Evolutionary conservation across 768 basidiomycete genomes (phyloP).

Genomic region (Tricholoma sp.): DNA sequence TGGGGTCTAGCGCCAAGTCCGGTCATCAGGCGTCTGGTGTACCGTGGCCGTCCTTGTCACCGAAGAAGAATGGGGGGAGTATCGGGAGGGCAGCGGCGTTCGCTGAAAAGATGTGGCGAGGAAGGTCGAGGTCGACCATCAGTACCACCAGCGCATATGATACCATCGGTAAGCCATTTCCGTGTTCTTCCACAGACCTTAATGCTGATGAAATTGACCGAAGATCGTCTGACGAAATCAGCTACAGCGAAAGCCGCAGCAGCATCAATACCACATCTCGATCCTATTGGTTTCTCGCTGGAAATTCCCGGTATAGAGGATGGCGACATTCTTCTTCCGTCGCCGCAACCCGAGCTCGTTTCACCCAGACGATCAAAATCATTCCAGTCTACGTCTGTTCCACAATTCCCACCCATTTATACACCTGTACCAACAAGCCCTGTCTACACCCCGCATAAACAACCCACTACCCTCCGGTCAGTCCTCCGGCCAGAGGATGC

Average conservation of each 20-base stretch:
- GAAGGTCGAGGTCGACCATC: constrained; percentile 47
- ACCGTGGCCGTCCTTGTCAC: constrained; percentile 44
- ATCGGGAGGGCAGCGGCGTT: constrained; percentile 51
- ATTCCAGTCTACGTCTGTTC: constrained; percentile 12
- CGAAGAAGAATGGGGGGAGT: constrained; percentile 44
- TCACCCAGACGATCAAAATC: constrained; percentile 17
- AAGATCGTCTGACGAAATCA: constrained; percentile 16
- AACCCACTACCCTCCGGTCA: constrained; percentile 6
- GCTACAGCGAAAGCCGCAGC: constrained; percentile 13
- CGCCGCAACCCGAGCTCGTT: constrained; percentile 14
- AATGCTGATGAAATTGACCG: background rate
- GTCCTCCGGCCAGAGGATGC: constrained; percentile 3
- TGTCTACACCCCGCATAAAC: constrained; percentile 10
- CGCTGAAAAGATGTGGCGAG: constrained; percentile 55
- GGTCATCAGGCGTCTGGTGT: constrained; percentile 29
- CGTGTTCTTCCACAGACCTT: background rate
- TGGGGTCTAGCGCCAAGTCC: constrained; percentile 27
- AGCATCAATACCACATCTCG: constrained; percentile 18
- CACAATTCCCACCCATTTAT: constrained; percentile 14
- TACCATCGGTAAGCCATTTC: constrained; percentile 34
- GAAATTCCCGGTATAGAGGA: constrained; percentile 10
- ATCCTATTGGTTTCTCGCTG: constrained; percentile 16
- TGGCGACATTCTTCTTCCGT: constrained; percentile 9
- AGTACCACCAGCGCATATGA: constrained; percentile 32
- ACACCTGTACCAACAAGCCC: constrained; percentile 15